Evolutionary conservation across 352 stramenopile species (phyloP), one percentile per base, ranked within the genome.

Genomic region (Phytophthora palmivora): DNA sequence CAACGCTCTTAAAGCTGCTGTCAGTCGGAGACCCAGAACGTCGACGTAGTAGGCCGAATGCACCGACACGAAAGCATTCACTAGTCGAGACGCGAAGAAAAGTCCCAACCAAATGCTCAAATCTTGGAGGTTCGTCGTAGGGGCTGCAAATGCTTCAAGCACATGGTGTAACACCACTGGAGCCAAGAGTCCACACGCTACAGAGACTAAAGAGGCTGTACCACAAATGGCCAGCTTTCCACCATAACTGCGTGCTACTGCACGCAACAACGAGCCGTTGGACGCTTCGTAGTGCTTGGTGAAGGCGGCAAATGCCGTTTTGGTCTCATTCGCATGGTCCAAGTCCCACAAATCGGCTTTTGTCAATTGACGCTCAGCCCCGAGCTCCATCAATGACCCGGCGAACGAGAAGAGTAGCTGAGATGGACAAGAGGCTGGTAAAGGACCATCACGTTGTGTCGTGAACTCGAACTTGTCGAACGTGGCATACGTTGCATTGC

Each of bases 151-250:
- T 3, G 71, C 58, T 19, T 70, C 65, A 22, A 83, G 70, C 19
- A 82, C 59, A n/a, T 82, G 61, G 19, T 78, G 62, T 18, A 84
- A 47, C 45, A 87, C 72, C 4, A 67, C 48, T 1, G 74, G 77
- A 15, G 68, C 68, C 12, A 79, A 79, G 12, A 83, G 16, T 21
- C 30, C 22, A 38, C 63, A 70, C 0, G 44, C 50, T 1, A 57
- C 48, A 19, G 58, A 52, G 22, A 77, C 18, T 2, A 64, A 26
- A 0, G 68, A 63, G 0, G 52, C 53, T 9, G 70, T 4, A 14
- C 70, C 74, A 18, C 67, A 71, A 5, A 66, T 14, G 0, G 44
- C 18, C 16, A 84, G 41, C 6, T 46, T 67, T 5, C 11, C 0
- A 0, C 44, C 69, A 44, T 72, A 84, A 19, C 59, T 71, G 12